A percentile compares a stretch with the other conserved stretches of the same genome.
phyloP scores from a whole-genome alignment of 108 stramenopile species.

The Bacterosira constricta region DNA sequence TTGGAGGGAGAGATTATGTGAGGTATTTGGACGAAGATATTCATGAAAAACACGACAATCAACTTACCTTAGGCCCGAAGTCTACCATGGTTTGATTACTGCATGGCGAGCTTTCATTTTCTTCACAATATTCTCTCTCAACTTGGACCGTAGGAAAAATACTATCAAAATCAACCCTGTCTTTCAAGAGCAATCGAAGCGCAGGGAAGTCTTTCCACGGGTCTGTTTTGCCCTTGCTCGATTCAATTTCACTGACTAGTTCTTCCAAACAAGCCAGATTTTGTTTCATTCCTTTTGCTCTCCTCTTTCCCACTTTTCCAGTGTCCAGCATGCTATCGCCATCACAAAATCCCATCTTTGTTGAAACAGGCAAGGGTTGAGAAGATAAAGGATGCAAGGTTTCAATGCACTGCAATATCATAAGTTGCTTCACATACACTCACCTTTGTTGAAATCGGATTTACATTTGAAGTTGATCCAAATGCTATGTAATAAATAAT shows the following conservation, averaged over 20 bases:
- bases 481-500: constrained; percentile 45
- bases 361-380: too few species aligned
- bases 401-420: too few species aligned
- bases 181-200: constrained; percentile 61
- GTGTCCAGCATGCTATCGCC: constrained; percentile 19
- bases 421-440: too few species aligned
- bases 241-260: constrained; percentile 63
- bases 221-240: constrained; percentile 36
- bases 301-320: background rate
- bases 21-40: too few species aligned
- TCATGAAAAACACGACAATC: too few species aligned
- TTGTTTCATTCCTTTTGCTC: constrained; percentile 11
- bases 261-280: constrained; percentile 80
- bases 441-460: constrained; percentile 77
- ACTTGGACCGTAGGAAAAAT: constrained; percentile 68
- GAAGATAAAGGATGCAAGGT: background rate
- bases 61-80: constrained; percentile 41
- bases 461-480: constrained; percentile 80
- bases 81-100: constrained; percentile 20
- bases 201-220: constrained; percentile 76
- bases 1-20: too few species aligned
- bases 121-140: constrained; percentile 56
- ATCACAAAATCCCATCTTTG: constrained; percentile 47
- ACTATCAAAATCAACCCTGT: constrained; percentile 78
- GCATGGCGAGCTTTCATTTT: constrained; percentile 44